phyloP scores from a whole-genome alignment of 805 yeast species.

The Tetrapisispora taiwanensis region DNA sequence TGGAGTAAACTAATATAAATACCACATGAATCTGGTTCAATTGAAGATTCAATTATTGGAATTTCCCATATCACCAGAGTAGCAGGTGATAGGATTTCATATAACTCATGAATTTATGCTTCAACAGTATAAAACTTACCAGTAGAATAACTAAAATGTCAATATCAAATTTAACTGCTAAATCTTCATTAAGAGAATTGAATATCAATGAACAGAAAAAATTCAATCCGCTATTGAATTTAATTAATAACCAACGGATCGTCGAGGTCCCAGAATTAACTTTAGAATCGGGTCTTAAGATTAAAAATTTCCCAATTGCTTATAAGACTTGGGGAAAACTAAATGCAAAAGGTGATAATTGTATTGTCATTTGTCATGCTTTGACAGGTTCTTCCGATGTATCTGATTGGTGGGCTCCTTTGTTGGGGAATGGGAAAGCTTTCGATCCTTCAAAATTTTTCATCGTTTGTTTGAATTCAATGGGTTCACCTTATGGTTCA shows the following conservation, averaged over 20 bases:
- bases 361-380: conserved; percentile 89
- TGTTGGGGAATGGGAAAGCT: conserved; percentile 70
- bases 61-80: too few species aligned
- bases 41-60: too few species aligned
- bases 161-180: neutral
- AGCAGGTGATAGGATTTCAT: too few species aligned
- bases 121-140: neutral
- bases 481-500: conserved; percentile 94
- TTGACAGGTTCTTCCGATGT: conserved; percentile 93
- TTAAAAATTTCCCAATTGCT: conserved; percentile 77
- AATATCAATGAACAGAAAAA: conserved; percentile 16
- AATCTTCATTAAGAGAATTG: conserved; percentile 10
- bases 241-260: conserved; percentile 70
- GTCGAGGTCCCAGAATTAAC: conserved; percentile 64
- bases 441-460: conserved; percentile 86
- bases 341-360: conserved; percentile 60
- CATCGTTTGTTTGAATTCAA: conserved; percentile 79
- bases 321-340: conserved; percentile 92
- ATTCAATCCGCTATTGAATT: conserved; percentile 52
- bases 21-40: too few species aligned
- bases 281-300: conserved; percentile 71
- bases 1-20: too few species aligned
- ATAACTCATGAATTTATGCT: neutral
- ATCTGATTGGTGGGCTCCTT: conserved; percentile 98
- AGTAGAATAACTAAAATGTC: neutral